These are phyloP conservation scores for Sclerospora graminicola DNA, from an alignment of 352 stramenopile genomes.

Conservation along the genomic window DNA sequence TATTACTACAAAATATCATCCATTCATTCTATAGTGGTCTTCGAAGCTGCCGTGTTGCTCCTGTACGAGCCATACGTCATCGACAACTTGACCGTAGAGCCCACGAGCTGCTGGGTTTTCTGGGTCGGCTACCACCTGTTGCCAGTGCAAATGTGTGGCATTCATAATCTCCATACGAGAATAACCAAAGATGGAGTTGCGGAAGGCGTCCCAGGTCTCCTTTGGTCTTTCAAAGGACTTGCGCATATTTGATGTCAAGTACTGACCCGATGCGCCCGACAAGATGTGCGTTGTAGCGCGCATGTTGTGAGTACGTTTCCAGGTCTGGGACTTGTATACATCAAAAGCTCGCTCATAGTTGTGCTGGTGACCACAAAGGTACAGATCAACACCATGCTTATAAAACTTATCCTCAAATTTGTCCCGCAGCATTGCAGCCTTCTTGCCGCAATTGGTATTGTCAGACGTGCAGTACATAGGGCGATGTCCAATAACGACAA, in stretches of 20 bases:
- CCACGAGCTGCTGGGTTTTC: conserved; percentile 64
- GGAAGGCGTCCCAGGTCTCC: conserved; percentile 70
- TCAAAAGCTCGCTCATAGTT: conserved; percentile 87
- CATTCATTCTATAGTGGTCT: conserved; percentile 4
- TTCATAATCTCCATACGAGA: conserved; percentile 77
- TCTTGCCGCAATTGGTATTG: conserved; percentile 55
- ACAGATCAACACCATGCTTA: conserved; percentile 73
- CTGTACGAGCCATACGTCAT: conserved; percentile 87
- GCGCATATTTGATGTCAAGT: conserved; percentile 66
- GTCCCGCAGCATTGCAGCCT: conserved; percentile 45
- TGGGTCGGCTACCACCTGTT: conserved; percentile 77
- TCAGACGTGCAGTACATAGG: conserved; percentile 87
- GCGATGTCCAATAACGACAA: conserved; percentile 80
- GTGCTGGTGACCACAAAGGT: conserved; percentile 85
- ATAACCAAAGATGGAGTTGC: conserved; percentile 85
- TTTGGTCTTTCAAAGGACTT: conserved; percentile 59
- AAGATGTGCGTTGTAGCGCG: conserved; percentile 82
- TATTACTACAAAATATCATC: too few relatives aligned
- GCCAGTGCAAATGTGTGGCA: conserved; percentile 82
- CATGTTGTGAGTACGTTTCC: conserved; percentile 71
- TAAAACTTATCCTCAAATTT: conserved; percentile 78
- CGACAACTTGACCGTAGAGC: conserved; percentile 70
- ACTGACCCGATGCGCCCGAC: conserved; percentile 81
- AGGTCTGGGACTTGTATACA: conserved; percentile 55
- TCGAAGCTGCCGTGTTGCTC: conserved; percentile 83